Percentiles rank a stretch among this genome's conserved stretches.
Evolutionary conservation across 176 grass and related monocot genomes (phyloP).

Genomic region (Oryza rufipogon): DNA sequence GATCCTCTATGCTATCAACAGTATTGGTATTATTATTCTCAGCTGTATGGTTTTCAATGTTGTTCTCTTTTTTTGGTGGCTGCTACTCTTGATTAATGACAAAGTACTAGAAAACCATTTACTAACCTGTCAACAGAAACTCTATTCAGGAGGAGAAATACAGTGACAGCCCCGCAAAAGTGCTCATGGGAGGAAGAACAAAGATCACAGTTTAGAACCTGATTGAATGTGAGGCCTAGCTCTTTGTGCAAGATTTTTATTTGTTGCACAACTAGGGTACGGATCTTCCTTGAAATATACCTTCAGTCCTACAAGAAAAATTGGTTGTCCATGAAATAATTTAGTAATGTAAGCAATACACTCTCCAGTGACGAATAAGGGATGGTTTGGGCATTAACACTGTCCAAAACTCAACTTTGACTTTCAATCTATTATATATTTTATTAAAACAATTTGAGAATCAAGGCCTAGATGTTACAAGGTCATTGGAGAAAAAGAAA

Average conservation of each 20-base stretch:
- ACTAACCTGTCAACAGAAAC: conserved; percentile 49
- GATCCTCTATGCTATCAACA: conserved; percentile 27
- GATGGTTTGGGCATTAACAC: neutral
- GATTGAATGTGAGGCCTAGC: conserved; percentile 57
- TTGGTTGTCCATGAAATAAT: neutral
- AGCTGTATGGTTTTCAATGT: conserved; percentile 5
- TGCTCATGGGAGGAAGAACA: conserved; percentile 5
- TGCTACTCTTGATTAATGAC: conserved; percentile 46
- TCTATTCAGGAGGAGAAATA: conserved; percentile 35
- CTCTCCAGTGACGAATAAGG: neutral
- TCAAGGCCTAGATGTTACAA: neutral
- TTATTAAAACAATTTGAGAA: neutral
- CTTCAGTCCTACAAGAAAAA: conserved; percentile 52
- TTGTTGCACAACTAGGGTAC: conserved; percentile 61
- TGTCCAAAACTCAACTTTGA: neutral
- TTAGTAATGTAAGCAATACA: conserved; percentile 13
- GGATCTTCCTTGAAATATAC: conserved; percentile 53
- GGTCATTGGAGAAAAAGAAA: neutral
- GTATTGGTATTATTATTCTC: conserved; percentile 38
- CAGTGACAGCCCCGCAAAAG: conserved; percentile 14
- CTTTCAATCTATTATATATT: neutral
- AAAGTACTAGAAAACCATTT: conserved; percentile 66
- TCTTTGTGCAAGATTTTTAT: conserved; percentile 60
- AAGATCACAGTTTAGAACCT: conserved; percentile 45
- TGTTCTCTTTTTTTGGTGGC: conserved; percentile 42